phyloP scores from a whole-genome alignment of 225 moss, liverwort and hornwort genomes.

The Bryoerythrophyllum caledonicum region DNA sequence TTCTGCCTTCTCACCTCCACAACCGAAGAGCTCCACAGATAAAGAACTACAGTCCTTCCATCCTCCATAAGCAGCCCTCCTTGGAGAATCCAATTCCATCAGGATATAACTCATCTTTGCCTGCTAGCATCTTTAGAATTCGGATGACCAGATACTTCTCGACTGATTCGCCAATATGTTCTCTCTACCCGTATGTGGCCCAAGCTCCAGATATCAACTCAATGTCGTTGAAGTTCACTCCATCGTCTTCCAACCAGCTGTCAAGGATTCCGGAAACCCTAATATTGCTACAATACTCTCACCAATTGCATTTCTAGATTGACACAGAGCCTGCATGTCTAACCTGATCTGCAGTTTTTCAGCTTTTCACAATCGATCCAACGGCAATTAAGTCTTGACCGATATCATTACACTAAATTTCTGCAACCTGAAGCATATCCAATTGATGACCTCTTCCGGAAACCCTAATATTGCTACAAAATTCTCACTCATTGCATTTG shows the following conservation, averaged over 20 bases:
- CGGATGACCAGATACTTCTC: constrained; percentile 53
- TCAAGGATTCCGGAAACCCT: constrained; percentile 54
- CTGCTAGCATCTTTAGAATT: constrained; percentile 46
- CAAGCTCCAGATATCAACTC: constrained; percentile 62
- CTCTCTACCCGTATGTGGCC: constrained; percentile 50
- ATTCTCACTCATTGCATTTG: constrained; percentile 40
- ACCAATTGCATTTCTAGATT: constrained; percentile 42
- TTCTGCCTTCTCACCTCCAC: background rate
- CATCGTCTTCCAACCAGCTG: constrained; percentile 55
- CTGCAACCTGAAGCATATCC: too few species aligned
- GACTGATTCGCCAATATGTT: constrained; percentile 49
- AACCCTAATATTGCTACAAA: constrained; percentile 48
- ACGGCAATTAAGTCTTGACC: background rate
- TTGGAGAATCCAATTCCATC: constrained; percentile 67
- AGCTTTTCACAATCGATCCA: background rate
- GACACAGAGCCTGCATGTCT: constrained; percentile 57
- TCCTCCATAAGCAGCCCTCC: constrained; percentile 33
- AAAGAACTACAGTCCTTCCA: background rate
- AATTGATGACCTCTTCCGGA: constrained; percentile 22
- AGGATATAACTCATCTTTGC: constrained; percentile 37
- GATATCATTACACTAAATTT: too few species aligned
- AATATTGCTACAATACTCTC: constrained; percentile 40
- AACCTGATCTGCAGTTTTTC: constrained; percentile 48
- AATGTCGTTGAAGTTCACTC: constrained; percentile 53
- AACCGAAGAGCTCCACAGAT: background rate